A percentile compares a stretch with the other conserved stretches of the same genome.
Evolutionary conservation across 73 alveolate species (phyloP).

Genomic region (Paramecium tetraurelia): DNA sequence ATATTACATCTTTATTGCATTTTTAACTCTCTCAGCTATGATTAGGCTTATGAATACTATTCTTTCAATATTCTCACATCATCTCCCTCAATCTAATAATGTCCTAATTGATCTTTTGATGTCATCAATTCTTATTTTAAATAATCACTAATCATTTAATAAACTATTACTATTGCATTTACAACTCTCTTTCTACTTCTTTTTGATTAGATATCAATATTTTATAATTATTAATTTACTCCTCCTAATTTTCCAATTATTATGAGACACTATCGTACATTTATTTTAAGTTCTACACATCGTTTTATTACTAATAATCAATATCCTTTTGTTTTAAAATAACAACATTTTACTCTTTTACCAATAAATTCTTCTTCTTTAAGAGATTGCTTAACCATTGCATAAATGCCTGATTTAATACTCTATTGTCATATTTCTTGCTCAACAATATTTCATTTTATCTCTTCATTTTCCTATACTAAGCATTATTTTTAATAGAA

Average conservation of each 20-base stretch:
- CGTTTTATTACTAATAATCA: background rate
- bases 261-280: background rate
- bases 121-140: background rate
- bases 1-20: background rate
- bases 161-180: background rate
- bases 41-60: background rate
- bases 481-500: background rate
- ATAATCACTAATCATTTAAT: background rate
- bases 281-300: background rate
- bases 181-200: background rate
- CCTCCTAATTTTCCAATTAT: background rate
- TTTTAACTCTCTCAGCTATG: background rate
- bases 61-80: background rate
- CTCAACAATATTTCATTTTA: background rate
- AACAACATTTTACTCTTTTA: background rate
- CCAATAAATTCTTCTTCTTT: background rate
- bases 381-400: background rate
- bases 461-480: background rate
- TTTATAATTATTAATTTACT: background rate
- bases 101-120: background rate
- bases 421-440: background rate
- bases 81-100: background rate
- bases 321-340: background rate
- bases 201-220: background rate
- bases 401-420: background rate